Evolutionary conservation across 2,329 filamentous ascomycete species (phyloP), one percentile per base, ranked within the genome.

Genomic region (Aureobasidium namibiae): DNA sequence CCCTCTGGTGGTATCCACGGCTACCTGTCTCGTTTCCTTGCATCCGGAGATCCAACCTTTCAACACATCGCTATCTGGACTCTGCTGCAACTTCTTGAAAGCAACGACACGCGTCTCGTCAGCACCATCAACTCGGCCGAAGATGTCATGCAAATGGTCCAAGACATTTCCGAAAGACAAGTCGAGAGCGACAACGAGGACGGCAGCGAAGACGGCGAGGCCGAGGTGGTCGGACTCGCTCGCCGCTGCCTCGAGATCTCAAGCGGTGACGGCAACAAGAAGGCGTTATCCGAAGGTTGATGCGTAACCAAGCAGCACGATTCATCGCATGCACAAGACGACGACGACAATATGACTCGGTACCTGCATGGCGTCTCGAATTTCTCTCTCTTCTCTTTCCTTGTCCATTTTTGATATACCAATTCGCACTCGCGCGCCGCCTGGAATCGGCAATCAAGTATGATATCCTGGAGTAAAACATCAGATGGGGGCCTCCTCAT

Each of bases 1-100:
- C 94, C 94, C 1, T 88, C 90, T 62, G 94, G 91, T 46, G 94
- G 94, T 46, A 96, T 99, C 62, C 92, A 96, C 70, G 94, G 94
- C 57, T 99, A 99, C 70, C 81, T 99, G 36, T 89, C 86, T 67
- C 86, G 92, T 58, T 99, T 99, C 79, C 81, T 99, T 18, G 89
- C 89, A 45, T 96, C 91, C 64, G 92, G 92, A 41, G 94, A 99
- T 70, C 86, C 94, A 0, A 99, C 94, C 0, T 99, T 99, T 80
- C 94, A 99, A 74, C 94, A 99, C 72, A 99, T 99, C 69, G 94
- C 94, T 53, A 96, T 97, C 63, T 99, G 94, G 94, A 99, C 94
- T 1, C 77, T 99, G 49, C 82, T 99, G 3, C 94, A 99, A 71
- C 82, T 99, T 4, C 86, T 99, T 53, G 94, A 99, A 74, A 96